A percentile compares a stretch with the other conserved stretches of the same genome.
These are phyloP conservation scores for Rhododendron henanense DNA, from an alignment of 148 eudicot species.

Conservation along the genomic window DNA sequence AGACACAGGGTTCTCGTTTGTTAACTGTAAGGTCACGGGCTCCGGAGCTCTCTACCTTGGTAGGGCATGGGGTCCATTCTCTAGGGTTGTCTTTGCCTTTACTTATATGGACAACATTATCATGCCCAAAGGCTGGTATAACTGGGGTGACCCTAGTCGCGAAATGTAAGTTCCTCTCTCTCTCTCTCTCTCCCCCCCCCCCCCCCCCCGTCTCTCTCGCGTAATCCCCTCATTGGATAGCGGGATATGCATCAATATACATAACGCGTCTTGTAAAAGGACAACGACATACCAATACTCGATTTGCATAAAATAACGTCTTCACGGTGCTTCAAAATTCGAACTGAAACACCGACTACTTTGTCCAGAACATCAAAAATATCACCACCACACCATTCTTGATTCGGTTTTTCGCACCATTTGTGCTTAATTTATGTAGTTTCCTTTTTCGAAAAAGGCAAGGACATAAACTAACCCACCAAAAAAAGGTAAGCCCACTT, in stretches of 20 bases:
- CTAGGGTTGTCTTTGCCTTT: constrained; percentile 81
- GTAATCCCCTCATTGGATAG: no score
- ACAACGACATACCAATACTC: no score
- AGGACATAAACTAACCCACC: not conserved
- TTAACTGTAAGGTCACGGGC: constrained; percentile 83
- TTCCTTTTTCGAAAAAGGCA: not conserved
- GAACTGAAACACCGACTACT: not conserved
- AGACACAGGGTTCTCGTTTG: constrained; percentile 81
- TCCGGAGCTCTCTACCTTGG: constrained; percentile 82
- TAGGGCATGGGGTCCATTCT: constrained; percentile 93
- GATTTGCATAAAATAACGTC: not conserved
- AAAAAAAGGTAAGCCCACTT: not conserved
- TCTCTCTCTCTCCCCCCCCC: no score
- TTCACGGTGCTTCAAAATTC: not conserved
- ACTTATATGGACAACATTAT: constrained; percentile 86
- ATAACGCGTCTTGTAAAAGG: no score
- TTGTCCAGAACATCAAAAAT: not conserved
- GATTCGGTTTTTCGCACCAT: not conserved
- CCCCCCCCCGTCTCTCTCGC: not conserved
- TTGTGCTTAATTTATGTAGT: not conserved
- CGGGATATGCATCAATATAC: no score
- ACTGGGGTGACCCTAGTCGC: constrained; percentile 81
- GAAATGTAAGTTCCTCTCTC: constrained; percentile 49
- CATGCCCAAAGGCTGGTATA: constrained; percentile 83
- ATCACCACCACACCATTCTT: not conserved